A percentile compares a stretch with the other conserved stretches of the same genome.
Evolutionary conservation across 768 basidiomycete genomes (phyloP).

Genomic region (Paxillus involutus): DNA sequence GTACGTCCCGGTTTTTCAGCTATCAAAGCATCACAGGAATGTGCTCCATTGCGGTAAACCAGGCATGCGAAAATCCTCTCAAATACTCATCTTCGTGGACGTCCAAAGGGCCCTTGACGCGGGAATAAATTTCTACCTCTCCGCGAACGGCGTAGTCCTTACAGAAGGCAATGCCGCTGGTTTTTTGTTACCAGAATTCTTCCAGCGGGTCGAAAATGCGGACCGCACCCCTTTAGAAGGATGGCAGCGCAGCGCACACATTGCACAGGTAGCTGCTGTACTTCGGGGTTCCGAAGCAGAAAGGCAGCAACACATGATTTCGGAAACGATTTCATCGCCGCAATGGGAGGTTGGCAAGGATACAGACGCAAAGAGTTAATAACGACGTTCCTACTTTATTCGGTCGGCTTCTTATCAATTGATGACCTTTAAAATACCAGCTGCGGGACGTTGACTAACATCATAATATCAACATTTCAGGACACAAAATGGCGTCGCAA

Average conservation of each 20-base stretch:
- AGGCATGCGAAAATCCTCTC: conserved; percentile 83
- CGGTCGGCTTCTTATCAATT: neutral
- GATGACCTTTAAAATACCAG: neutral
- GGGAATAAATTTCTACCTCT: conserved; percentile 75
- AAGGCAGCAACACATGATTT: neutral
- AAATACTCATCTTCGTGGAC: conserved; percentile 82
- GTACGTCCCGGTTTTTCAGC: conserved; percentile 40
- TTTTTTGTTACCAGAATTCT: conserved; percentile 60
- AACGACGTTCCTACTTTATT: neutral
- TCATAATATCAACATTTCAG: too few relatives aligned
- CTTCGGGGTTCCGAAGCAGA: neutral
- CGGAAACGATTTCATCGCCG: neutral
- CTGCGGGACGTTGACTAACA: neutral
- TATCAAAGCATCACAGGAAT: neutral
- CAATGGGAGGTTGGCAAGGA: neutral
- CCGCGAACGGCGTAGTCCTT: conserved; percentile 86
- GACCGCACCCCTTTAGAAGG: conserved; percentile 18
- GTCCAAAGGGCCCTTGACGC: conserved; percentile 65
- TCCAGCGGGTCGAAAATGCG: conserved; percentile 62
- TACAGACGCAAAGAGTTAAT: neutral
- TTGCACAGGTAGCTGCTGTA: neutral
- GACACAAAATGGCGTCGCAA: too few relatives aligned
- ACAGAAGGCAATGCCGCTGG: conserved; percentile 75
- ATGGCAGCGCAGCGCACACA: conserved; percentile 17
- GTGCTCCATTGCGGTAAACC: neutral